These are phyloP conservation scores for Diaporthe australafricana DNA, from an alignment of 2,329 filamentous ascomycete species.

Conservation along the genomic window DNA sequence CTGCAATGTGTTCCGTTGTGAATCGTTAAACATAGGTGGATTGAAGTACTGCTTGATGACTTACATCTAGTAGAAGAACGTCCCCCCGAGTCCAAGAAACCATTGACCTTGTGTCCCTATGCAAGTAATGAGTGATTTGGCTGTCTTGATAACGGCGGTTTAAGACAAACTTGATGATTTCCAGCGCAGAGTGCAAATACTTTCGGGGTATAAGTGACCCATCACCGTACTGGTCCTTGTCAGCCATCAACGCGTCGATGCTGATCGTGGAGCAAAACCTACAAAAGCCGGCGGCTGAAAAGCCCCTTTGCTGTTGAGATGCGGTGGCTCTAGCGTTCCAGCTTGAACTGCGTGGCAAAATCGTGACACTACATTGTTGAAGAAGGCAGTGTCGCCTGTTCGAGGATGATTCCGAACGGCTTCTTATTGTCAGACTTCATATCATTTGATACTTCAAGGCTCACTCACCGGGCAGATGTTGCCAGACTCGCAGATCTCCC, in stretches of 20 bases:
- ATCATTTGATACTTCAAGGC: fast-evolving
- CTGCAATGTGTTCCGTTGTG: neutral
- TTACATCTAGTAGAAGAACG: neutral
- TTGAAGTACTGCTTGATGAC: neutral
- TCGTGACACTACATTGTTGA: conserved; percentile 4
- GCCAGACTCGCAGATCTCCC: conserved; percentile 3
- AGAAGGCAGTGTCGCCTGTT: neutral
- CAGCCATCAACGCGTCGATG: neutral
- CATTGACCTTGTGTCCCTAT: neutral
- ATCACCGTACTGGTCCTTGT: neutral
- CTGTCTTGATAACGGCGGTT: fast-evolving
- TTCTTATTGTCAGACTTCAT: neutral
- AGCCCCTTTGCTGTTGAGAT: neutral
- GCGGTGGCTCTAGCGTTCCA: neutral
- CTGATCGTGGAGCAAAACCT: neutral
- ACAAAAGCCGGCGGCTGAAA: conserved; percentile 3
- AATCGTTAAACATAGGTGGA: too few species aligned
- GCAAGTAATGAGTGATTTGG: fast-evolving
- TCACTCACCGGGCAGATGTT: neutral
- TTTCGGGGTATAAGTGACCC: neutral
- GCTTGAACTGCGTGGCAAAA: conserved; percentile 8
- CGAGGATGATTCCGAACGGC: neutral
- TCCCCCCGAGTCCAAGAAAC: neutral
- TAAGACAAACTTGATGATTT: neutral
- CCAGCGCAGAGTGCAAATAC: neutral